Percentiles rank a stretch among this genome's conserved stretches.
Evolutionary conservation across 225 moss, liverwort and hornwort species (phyloP).

Genomic region (Lunularia cruciata): DNA sequence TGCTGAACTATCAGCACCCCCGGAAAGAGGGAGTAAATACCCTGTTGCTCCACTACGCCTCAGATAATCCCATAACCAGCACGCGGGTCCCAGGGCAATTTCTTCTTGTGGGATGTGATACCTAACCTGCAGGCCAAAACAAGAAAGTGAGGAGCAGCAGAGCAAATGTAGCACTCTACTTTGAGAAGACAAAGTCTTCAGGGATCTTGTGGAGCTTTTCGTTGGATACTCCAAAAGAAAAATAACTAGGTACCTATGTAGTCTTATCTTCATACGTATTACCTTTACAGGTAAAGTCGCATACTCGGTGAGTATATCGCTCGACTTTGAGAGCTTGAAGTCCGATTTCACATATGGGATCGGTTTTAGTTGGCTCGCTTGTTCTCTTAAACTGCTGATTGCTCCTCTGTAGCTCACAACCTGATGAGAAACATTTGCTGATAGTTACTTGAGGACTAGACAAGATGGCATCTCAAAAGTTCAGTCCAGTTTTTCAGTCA

Average conservation of each 20-base stretch:
- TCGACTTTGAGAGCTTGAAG: conserved; percentile 60
- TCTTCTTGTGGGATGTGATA: conserved; percentile 88
- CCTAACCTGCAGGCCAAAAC: conserved; percentile 49
- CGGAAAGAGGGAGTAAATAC: conserved; percentile 88
- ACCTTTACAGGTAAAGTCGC: conserved; percentile 63
- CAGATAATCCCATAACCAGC: conserved; percentile 98
- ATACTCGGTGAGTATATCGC: conserved; percentile 43
- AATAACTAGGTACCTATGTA: not conserved
- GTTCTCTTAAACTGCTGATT: conserved; percentile 83
- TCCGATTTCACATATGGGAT: conserved; percentile 66
- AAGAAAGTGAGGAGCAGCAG: not conserved
- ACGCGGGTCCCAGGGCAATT: conserved; percentile 93
- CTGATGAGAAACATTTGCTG: conserved; percentile 35
- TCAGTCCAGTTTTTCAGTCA: too few species aligned
- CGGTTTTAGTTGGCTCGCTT: conserved; percentile 72
- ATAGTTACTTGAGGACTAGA: too few species aligned
- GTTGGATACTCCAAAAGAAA: not conserved
- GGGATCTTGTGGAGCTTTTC: not conserved
- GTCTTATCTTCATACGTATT: not conserved
- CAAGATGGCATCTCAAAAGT: too few species aligned
- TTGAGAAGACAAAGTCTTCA: not conserved
- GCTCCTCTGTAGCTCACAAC: conserved; percentile 76
- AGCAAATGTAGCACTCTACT: too few species aligned
- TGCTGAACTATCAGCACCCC: conserved; percentile 91
- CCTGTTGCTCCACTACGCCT: conserved; percentile 92